A percentile compares a stretch with the other conserved stretches of the same genome.
Evolutionary conservation across 495 filamentous ascomycete species (phyloP).

Genomic region (Cenococcum geophilum): DNA sequence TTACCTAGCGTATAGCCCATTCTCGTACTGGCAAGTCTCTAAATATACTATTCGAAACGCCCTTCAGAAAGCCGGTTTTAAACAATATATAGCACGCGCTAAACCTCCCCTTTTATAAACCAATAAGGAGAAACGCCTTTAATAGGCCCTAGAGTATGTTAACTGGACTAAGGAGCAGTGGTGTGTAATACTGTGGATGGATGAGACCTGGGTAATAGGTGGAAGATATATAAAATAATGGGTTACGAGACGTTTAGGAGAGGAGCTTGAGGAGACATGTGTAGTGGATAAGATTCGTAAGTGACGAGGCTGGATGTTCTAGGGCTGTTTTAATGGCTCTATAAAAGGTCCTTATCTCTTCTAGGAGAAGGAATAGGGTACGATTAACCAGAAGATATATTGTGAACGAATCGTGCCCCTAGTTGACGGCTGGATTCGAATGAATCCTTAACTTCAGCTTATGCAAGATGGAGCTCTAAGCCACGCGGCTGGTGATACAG

Average conservation of each 20-base stretch:
- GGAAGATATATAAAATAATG: constrained; percentile 6
- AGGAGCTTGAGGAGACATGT: constrained; percentile 29
- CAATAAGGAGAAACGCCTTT: background rate
- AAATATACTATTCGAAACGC: background rate
- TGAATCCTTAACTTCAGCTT: constrained; percentile 16
- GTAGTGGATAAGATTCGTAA: constrained; percentile 21
- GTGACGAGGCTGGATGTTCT: too few relatives aligned
- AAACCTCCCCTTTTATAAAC: constrained; percentile 12
- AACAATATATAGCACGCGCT: constrained; percentile 1
- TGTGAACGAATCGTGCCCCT: constrained; percentile 14
- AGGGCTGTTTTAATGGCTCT: constrained; percentile 23
- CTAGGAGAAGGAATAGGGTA: constrained; percentile 31
- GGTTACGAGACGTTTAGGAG: constrained; percentile 21
- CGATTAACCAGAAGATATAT: constrained; percentile 18
- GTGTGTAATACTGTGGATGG: constrained; percentile 20
- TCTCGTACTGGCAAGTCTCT: background rate
- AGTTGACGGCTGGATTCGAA: constrained; percentile 15
- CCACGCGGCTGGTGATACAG: constrained; percentile 17
- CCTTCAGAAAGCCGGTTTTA: constrained; percentile 3
- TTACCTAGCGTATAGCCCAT: background rate
- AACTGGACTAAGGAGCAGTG: constrained; percentile 12
- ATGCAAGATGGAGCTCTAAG: constrained; percentile 26
- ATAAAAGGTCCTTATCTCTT: constrained; percentile 26
- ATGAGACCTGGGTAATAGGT: constrained; percentile 24
- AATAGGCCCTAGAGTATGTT: constrained; percentile 7